Evolutionary conservation across 768 basidiomycete genomes (phyloP).

Genomic region (Rhizopogon vinicolor): DNA sequence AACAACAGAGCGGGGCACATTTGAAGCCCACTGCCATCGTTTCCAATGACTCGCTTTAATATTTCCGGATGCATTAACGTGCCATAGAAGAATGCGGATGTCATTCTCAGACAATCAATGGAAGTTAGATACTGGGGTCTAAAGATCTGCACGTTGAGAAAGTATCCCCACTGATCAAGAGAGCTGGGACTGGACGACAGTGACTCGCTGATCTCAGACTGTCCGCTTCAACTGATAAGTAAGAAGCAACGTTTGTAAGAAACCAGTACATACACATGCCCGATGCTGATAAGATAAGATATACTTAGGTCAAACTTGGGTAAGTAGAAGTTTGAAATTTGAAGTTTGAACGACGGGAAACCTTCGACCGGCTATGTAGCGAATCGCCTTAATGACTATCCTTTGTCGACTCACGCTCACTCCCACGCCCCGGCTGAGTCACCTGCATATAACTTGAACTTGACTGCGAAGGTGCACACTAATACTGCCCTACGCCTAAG

Average conservation of each 20-base stretch:
- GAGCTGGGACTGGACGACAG: not conserved
- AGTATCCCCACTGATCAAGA: not conserved
- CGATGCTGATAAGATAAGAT: not conserved
- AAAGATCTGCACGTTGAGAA: not conserved
- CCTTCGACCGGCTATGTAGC: no score
- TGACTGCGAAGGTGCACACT: no score
- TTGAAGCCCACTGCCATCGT: conserved; percentile 57
- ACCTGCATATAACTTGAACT: no score
- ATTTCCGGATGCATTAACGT: conserved; percentile 88
- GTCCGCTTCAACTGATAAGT: not conserved
- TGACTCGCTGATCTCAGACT: not conserved
- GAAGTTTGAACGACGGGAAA: no score
- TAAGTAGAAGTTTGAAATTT: not conserved
- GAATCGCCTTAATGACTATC: no score
- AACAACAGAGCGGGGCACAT: conserved; percentile 72
- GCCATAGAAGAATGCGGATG: conserved; percentile 80
- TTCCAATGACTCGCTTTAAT: conserved; percentile 68
- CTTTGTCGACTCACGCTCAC: no score
- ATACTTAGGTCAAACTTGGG: not conserved
- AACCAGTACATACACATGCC: not conserved
- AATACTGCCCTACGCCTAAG: not conserved
- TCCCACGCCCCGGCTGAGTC: no score
- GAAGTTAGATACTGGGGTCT: not conserved
- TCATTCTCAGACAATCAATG: conserved; percentile 14
- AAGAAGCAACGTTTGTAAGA: not conserved